Conservation (phyloP, 257 asterid genomes). For the Salvia splendens region DNA sequence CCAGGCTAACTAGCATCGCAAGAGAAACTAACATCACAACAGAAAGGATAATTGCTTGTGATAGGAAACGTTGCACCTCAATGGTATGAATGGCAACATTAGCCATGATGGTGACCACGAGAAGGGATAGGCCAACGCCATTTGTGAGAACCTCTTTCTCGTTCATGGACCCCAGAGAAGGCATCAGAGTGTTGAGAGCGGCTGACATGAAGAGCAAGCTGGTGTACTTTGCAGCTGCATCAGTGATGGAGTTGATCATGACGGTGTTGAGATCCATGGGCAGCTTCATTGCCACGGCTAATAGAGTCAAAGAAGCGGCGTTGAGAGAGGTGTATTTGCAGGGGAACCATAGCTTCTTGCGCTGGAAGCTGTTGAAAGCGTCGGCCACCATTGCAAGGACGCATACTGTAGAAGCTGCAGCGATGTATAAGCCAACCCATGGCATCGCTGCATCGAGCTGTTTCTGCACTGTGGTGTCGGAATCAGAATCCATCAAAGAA, state of each 20-base stretch:
- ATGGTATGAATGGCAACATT: not conserved
- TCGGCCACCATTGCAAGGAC: constrained; percentile 33
- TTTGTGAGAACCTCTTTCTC: not conserved
- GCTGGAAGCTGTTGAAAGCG: constrained; percentile 25
- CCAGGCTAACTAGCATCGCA: not conserved
- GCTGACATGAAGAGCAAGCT: constrained; percentile 10
- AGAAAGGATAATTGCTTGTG: not conserved
- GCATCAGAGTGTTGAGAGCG: not conserved
- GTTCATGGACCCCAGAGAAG: constrained; percentile 16
- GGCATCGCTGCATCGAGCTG: constrained; percentile 27
- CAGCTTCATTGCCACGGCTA: constrained; percentile 36
- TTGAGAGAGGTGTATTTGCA: constrained; percentile 35
- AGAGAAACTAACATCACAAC: constrained; percentile 1
- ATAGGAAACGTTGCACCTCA: not conserved
- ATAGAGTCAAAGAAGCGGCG: constrained; percentile 32
- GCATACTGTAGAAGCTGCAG: constrained; percentile 13
- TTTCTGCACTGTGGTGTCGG: not conserved
- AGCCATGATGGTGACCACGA: not conserved
- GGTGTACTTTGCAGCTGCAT: not conserved
- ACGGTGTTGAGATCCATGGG: constrained; percentile 33
- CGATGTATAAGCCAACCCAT: constrained; percentile 24
- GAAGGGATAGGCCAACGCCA: not conserved
- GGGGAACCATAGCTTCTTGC: constrained; percentile 39
- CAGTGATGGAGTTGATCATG: not conserved
- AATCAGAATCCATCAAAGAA: too few species aligned